Percentiles rank a stretch among this genome's conserved stretches.
Evolutionary conservation across 306 rosid species (phyloP).

Genomic region (Sicyos edulis): DNA sequence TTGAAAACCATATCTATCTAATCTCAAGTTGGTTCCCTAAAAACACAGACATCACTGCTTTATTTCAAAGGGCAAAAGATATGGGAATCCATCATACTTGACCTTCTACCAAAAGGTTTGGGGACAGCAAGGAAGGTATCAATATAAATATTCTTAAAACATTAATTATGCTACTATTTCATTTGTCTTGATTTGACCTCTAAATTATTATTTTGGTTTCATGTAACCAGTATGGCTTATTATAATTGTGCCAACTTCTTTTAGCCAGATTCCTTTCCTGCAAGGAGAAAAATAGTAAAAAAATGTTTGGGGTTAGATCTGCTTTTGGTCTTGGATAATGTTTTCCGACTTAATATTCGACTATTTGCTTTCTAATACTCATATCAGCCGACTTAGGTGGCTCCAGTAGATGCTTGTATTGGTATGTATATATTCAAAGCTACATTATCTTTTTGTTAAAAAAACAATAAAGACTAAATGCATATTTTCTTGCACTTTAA

Average conservation of each 20-base stretch:
- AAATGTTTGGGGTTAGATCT: neutral
- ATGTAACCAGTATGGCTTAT: neutral
- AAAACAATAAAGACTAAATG: too few relatives aligned
- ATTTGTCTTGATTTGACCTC: neutral
- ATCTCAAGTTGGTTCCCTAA: neutral
- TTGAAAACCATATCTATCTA: neutral
- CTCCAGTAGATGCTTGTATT: neutral
- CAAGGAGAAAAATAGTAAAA: neutral
- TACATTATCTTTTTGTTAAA: neutral
- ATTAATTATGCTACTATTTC: slow-evolving; percentile 3
- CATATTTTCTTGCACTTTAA: neutral
- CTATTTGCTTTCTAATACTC: neutral
- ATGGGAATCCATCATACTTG: slow-evolving; percentile 86
- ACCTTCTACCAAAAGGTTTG: slow-evolving; percentile 81
- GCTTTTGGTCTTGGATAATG: too few relatives aligned
- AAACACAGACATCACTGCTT: slow-evolving; percentile 65
- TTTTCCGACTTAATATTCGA: too few relatives aligned
- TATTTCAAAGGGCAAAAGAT: slow-evolving; percentile 92
- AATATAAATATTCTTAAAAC: neutral
- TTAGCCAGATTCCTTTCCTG: neutral
- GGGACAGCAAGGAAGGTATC: slow-evolving; percentile 64
- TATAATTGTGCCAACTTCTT: neutral
- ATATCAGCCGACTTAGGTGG: neutral
- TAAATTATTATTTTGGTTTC: neutral
- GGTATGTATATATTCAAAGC: neutral